Percentiles rank a stretch among this genome's conserved stretches.
phyloP scores from a whole-genome alignment of 2,329 filamentous ascomycete species.

The Exophiala dermatitidis region DNA sequence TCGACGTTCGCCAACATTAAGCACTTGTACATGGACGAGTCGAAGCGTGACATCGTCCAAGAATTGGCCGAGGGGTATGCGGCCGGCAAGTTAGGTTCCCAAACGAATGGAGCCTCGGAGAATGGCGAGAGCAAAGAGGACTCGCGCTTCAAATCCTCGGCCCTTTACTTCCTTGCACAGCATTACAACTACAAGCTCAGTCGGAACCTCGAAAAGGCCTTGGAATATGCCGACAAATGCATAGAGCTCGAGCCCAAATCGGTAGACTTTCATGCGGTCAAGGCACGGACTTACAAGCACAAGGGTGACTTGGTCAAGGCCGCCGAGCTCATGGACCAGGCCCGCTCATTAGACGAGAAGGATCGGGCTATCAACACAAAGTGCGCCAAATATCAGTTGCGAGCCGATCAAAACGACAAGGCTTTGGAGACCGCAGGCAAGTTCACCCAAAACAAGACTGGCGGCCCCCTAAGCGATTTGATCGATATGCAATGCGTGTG shows the following conservation, averaged over 20 bases:
- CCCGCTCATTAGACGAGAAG: slow-evolving; percentile 74
- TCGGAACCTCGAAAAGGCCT: slow-evolving; percentile 73
- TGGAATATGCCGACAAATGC: slow-evolving; percentile 74
- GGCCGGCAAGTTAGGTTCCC: slow-evolving; percentile 44
- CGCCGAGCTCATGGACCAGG: slow-evolving; percentile 78
- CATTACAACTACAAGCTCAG: slow-evolving; percentile 93
- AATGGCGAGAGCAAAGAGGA: slow-evolving; percentile 46
- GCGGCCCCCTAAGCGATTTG: slow-evolving; percentile 81
- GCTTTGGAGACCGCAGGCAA: slow-evolving; percentile 83
- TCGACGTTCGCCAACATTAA: slow-evolving; percentile 97
- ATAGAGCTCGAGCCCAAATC: slow-evolving; percentile 71
- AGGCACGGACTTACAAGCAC: slow-evolving; percentile 92
- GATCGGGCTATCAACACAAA: slow-evolving; percentile 99
- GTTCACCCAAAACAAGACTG: slow-evolving; percentile 88
- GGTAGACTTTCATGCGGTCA: slow-evolving; percentile 90
- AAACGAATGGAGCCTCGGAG: slow-evolving; percentile 45
- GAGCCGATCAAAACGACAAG: slow-evolving; percentile 82
- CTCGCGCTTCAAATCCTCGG: slow-evolving; percentile 65
- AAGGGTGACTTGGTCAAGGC: slow-evolving; percentile 71
- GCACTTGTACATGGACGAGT: slow-evolving; percentile 71
- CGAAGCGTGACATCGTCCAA: slow-evolving; percentile 71
- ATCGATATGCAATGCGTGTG: slow-evolving; percentile 98
- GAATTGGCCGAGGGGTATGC: slow-evolving; percentile 73
- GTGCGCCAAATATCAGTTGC: slow-evolving; percentile 89
- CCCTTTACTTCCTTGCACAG: slow-evolving; percentile 88